Base-by-base conservation (phyloP, 345 rosid genomes). In the Eucalyptus viminalis region DNA sequence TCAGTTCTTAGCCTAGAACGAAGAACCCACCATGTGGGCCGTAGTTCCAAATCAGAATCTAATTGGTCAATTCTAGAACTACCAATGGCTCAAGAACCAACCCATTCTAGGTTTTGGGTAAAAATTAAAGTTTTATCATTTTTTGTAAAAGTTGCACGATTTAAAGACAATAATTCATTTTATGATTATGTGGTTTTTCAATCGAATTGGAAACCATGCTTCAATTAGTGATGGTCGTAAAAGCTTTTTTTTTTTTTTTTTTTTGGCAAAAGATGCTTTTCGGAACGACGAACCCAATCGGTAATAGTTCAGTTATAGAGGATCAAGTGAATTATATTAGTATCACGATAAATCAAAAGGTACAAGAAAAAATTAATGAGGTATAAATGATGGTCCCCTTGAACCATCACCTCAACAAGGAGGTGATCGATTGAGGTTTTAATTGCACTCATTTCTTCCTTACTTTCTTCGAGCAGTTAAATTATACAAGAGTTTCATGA, bases 141-240 rank as follows among this genome's bases (percentile, higher is more conserved):
- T 0, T 0, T 0, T 56, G 29, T 6, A 76, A 21, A 21, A 76
- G 25, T 10, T 76, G 47, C 83, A 21, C 1, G 1, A 40, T 40
- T 76, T 12, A 3, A 11, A 37, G 12, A 40, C 24, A 2, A 21
- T 0, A 21, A 22, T 24, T 56, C 27, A 37, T 6, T 40, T 13
- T 22, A 11, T 76, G 47, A 22, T 21, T 44, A 37, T 37, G 3
- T 11, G 83, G 7, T 11, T 37, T 11, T 76, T 21, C 4, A 1
- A 76, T 76, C 1, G 24, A 37, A 22, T 40, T 37, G 83, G 12
- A 76, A 43, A 11, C 14, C 14, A 21, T 37, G 83, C 15, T 76
- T 76, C 83, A 76, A 40, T 37, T 40, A 3, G 24, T 40, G 47
- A 6, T 21, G 27, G 43, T 40, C 6, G 43, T 17, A 69, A 19